Conservation (phyloP, 1,284 basidiomycete species). For the Sporisorium scitamineum region DNA sequence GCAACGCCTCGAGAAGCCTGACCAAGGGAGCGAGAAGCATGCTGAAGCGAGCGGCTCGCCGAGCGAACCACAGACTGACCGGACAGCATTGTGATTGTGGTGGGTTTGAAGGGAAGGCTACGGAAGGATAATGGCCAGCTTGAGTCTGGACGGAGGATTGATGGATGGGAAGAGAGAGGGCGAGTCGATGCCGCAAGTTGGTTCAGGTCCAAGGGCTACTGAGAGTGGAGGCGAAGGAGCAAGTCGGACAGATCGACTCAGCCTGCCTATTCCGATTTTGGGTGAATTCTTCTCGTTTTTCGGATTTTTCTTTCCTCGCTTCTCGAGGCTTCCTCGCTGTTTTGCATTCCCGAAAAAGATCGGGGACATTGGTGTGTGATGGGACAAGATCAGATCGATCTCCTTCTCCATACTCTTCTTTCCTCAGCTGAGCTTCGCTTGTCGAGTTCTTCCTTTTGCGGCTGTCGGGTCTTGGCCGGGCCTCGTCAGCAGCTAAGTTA, state of each 20-base stretch:
- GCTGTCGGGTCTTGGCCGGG: constrained; percentile 6
- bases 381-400: not conserved
- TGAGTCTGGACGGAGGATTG: not conserved
- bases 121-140: not conserved
- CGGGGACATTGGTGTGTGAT: not conserved
- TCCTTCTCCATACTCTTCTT: not conserved
- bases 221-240: constrained; percentile 7
- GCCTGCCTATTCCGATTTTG: not conserved
- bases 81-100: constrained; percentile 18
- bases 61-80: constrained; percentile 21
- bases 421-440: not conserved
- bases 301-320: constrained; percentile 8
- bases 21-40: constrained; percentile 21
- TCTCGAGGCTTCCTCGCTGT: constrained; percentile 15
- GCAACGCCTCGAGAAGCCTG: constrained; percentile 28
- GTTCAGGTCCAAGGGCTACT: not conserved
- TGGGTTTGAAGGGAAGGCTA: not conserved
- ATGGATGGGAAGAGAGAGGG: not conserved
- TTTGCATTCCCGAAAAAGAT: not conserved
- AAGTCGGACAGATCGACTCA: not conserved
- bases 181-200: not conserved
- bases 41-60: constrained; percentile 26
- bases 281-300: not conserved
- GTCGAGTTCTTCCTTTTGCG: constrained; percentile 11
- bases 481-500: constrained; percentile 21